Percentiles rank a stretch among this genome's conserved stretches.
Evolutionary conservation across 176 grass and related monocot genomes (phyloP).

Genomic region (Triticum timopheevii): DNA sequence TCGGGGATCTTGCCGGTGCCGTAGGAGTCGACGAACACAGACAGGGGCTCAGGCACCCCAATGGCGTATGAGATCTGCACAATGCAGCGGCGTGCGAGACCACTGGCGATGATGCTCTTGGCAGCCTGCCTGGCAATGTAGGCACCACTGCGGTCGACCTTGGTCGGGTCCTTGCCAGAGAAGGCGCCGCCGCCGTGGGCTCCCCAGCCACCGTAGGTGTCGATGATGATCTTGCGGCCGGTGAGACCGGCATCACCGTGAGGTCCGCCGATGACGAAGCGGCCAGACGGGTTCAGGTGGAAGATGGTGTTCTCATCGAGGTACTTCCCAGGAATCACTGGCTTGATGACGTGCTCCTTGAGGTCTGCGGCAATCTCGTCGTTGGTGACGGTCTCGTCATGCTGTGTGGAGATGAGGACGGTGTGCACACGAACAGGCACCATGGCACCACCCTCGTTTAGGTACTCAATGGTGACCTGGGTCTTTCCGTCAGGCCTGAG

Average conservation of each 20-base stretch:
- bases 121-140: slow-evolving; percentile 64
- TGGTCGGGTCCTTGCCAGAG: slow-evolving; percentile 68
- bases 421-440: slow-evolving; percentile 54
- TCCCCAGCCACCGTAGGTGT: slow-evolving; percentile 62
- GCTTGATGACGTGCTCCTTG: slow-evolving; percentile 81
- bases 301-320: slow-evolving; percentile 69
- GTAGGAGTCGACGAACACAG: slow-evolving; percentile 51
- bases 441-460: slow-evolving; percentile 65
- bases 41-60: slow-evolving; percentile 51
- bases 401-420: slow-evolving; percentile 75
- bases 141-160: slow-evolving; percentile 63
- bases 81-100: slow-evolving; percentile 50
- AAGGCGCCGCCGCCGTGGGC: slow-evolving; percentile 56
- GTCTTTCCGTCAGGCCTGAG: slow-evolving; percentile 67
- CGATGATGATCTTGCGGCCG: slow-evolving; percentile 71
- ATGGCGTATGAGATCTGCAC: slow-evolving; percentile 68
- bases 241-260: slow-evolving; percentile 53
- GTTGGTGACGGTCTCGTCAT: slow-evolving; percentile 69
- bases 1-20: slow-evolving; percentile 57
- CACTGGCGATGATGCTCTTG: slow-evolving; percentile 56
- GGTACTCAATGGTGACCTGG: slow-evolving; percentile 71
- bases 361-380: slow-evolving; percentile 72
- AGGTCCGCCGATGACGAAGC: slow-evolving; percentile 50
- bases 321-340: slow-evolving; percentile 54
- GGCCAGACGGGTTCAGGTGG: slow-evolving; percentile 58